These are phyloP conservation scores for Pochonia chlamydosporia DNA, from an alignment of 2,329 filamentous ascomycete species.

Conservation along the genomic window DNA sequence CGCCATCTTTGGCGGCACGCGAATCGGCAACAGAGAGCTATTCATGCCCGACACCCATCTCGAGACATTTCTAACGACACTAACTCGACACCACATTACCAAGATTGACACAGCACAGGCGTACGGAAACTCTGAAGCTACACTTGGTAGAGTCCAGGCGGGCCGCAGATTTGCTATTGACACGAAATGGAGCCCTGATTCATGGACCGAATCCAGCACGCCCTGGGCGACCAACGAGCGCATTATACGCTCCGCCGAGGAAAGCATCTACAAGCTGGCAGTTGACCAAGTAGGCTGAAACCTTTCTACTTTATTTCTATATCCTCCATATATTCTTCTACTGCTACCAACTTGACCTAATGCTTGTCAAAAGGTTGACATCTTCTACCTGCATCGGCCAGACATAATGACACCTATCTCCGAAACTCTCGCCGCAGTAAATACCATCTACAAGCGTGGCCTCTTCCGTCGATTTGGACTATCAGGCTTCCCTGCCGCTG, in stretches of 20 bases:
- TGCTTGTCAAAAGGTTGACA: slow-evolving; percentile 7
- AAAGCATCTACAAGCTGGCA: slow-evolving; percentile 9
- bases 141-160: slow-evolving; percentile 8
- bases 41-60: slow-evolving; percentile 9
- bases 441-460: slow-evolving; percentile 9
- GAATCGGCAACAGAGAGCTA: slow-evolving; percentile 11
- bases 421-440: slow-evolving; percentile 12
- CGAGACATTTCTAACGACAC: slow-evolving; percentile 3
- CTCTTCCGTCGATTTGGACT: slow-evolving; percentile 10
- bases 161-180: slow-evolving; percentile 11
- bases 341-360: background rate
- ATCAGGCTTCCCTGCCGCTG: slow-evolving; percentile 11
- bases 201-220: slow-evolving; percentile 6
- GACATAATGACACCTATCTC: slow-evolving; percentile 10
- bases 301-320: background rate
- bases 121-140: slow-evolving; percentile 12
- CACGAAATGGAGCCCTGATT: slow-evolving; percentile 14
- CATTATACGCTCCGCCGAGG: slow-evolving; percentile 9
- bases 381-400: slow-evolving; percentile 12
- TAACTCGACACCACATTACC: slow-evolving; percentile 7
- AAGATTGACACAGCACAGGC: slow-evolving; percentile 12
- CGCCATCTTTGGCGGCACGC: slow-evolving; percentile 11
- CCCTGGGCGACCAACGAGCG: slow-evolving; percentile 9
- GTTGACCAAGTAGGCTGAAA: slow-evolving; percentile 5
- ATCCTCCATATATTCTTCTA: background rate